Conservation (phyloP, 202 grass and related monocot species). For the Digitaria exilis region DNA sequence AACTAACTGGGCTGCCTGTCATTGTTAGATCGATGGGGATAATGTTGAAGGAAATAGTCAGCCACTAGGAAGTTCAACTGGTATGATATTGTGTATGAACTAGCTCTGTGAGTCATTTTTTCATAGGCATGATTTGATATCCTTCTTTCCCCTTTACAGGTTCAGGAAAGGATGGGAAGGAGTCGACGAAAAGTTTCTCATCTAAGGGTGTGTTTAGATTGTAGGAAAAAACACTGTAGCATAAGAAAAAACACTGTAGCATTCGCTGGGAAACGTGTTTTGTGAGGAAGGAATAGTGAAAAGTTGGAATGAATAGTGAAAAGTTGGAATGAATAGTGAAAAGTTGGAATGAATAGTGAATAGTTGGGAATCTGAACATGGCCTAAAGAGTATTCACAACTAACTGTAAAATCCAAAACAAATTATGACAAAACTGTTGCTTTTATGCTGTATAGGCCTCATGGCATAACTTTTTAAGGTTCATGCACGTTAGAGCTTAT, state of each 20-base stretch:
- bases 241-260: too few relatives aligned
- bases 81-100: slow-evolving; percentile 45
- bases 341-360: too few relatives aligned
- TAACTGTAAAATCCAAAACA: slow-evolving; percentile 41
- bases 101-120: slow-evolving; percentile 29
- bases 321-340: too few relatives aligned
- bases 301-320: too few relatives aligned
- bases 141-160: slow-evolving; percentile 27
- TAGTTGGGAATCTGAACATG: too few relatives aligned
- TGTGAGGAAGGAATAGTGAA: too few relatives aligned
- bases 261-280: too few relatives aligned
- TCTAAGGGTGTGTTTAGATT: too few relatives aligned
- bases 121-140: slow-evolving; percentile 28
- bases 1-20: slow-evolving; percentile 24
- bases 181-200: slow-evolving; percentile 53
- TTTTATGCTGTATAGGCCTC: not conserved
- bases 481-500: slow-evolving; percentile 1
- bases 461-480: not conserved
- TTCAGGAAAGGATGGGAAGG: slow-evolving; percentile 39
- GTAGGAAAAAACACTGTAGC: too few relatives aligned
- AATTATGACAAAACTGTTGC: not conserved
- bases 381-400: slow-evolving; percentile 69
- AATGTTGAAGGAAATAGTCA: slow-evolving; percentile 35
- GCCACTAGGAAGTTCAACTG: slow-evolving; percentile 33
- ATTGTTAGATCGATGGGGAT: slow-evolving; percentile 45